phyloP scores from a whole-genome alignment of 2,329 filamentous ascomycete species.

The Stemphylium vesicarium region DNA sequence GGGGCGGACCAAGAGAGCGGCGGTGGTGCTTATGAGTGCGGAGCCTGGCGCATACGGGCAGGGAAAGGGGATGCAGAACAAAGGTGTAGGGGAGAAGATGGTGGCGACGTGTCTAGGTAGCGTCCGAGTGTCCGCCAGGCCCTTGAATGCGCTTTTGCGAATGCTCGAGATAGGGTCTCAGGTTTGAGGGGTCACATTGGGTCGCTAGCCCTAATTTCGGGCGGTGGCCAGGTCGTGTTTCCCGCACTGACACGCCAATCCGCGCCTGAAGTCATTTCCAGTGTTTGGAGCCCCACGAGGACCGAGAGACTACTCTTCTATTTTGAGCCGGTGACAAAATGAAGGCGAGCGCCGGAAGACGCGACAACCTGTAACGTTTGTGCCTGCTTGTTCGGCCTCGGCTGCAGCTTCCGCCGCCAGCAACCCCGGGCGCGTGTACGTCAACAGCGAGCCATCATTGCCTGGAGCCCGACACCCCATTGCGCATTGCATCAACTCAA shows the following conservation, averaged over 20 bases:
- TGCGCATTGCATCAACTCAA: not conserved
- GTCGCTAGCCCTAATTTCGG: slow-evolving; percentile 24
- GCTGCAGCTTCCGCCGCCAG: slow-evolving; percentile 26
- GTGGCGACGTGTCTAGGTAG: slow-evolving; percentile 26
- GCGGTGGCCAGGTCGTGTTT: slow-evolving; percentile 14
- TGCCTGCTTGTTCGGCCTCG: slow-evolving; percentile 17
- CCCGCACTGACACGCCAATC: slow-evolving; percentile 24
- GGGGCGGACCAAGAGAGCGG: slow-evolving; percentile 6
- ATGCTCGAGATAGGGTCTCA: slow-evolving; percentile 21
- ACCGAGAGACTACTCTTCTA: slow-evolving; percentile 8
- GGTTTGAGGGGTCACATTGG: slow-evolving; percentile 25
- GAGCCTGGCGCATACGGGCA: not conserved
- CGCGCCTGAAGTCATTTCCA: slow-evolving; percentile 25
- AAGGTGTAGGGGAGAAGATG: slow-evolving; percentile 19
- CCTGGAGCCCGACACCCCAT: not conserved
- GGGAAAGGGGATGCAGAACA: slow-evolving; percentile 2
- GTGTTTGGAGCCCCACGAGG: slow-evolving; percentile 21
- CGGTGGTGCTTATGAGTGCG: slow-evolving; percentile 1
- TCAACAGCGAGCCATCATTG: slow-evolving; percentile 1
- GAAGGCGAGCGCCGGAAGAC: slow-evolving; percentile 2
- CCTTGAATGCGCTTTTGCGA: slow-evolving; percentile 15
- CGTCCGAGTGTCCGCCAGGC: slow-evolving; percentile 25
- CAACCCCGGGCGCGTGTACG: slow-evolving; percentile 13
- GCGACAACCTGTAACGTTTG: slow-evolving; percentile 10
- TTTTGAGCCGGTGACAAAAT: slow-evolving; percentile 1